Conservation (phyloP, 495 filamentous ascomycete species). For the Coniosporium apollinis region DNA sequence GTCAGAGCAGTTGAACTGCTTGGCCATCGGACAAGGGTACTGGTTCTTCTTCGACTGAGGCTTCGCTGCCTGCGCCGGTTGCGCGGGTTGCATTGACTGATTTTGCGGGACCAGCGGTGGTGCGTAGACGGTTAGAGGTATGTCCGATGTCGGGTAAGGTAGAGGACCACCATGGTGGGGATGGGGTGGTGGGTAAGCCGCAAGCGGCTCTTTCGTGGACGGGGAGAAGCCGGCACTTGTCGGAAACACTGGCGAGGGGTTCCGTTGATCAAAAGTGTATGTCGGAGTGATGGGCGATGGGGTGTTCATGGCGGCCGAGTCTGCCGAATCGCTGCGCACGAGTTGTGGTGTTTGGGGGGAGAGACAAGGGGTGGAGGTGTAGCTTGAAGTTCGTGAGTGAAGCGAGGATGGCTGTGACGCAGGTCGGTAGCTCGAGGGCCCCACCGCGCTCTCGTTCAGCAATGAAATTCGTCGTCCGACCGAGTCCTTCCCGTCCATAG, state of each 20-base stretch:
- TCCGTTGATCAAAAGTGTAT: constrained; percentile 3
- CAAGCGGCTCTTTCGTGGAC: constrained; percentile 8
- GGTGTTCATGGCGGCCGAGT: constrained; percentile 17
- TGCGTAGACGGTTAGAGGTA: too few relatives aligned
- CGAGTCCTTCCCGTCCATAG: constrained; percentile 15
- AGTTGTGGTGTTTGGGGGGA: constrained; percentile 23
- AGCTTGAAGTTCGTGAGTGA: constrained; percentile 21
- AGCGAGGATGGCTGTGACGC: constrained; percentile 9
- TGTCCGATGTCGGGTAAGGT: too few relatives aligned
- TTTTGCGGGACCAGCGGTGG: too few relatives aligned
- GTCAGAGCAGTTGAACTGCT: constrained; percentile 24
- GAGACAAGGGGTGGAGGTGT: constrained; percentile 19
- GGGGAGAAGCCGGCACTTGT: constrained; percentile 6
- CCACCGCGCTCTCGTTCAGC: constrained; percentile 9
- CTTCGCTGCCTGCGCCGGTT: constrained; percentile 1
- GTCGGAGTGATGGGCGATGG: constrained; percentile 23
- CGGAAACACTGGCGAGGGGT: constrained; percentile 1
- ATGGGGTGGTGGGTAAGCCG: constrained; percentile 4
- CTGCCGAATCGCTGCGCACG: constrained; percentile 18
- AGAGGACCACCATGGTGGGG: too few relatives aligned
- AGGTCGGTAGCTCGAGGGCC: constrained; percentile 1
- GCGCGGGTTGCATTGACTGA: too few relatives aligned
- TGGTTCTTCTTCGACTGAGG: constrained; percentile 35
- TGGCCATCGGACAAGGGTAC: constrained; percentile 44
- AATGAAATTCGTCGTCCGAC: constrained; percentile 12